Conservation (phyloP, 352 stramenopile genomes). For the Globisporangium canariense region DNA sequence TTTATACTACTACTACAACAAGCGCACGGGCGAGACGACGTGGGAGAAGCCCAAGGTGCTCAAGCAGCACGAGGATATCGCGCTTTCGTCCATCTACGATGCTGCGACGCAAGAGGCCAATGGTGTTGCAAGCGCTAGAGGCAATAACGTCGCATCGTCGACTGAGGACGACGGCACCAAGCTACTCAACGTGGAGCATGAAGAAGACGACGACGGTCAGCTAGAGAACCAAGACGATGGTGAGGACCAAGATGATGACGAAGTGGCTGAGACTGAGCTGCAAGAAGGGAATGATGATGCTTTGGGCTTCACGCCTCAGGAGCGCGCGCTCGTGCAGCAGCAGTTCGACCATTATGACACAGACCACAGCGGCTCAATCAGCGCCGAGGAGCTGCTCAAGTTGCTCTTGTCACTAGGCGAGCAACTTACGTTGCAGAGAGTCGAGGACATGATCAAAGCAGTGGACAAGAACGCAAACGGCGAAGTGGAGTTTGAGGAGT, state of each 20-base stretch:
- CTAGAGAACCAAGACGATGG: conserved; percentile 15
- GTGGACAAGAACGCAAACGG: conserved; percentile 58
- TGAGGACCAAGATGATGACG: conserved; percentile 17
- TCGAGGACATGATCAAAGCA: conserved; percentile 51
- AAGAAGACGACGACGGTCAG: conserved; percentile 10
- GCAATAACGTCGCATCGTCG: not conserved
- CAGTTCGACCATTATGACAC: conserved; percentile 64
- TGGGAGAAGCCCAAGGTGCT: conserved; percentile 72
- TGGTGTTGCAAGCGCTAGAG: not conserved
- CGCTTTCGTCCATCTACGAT: conserved; percentile 35
- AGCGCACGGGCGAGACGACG: conserved; percentile 58
- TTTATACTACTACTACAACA: conserved; percentile 73
- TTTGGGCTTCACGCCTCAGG: conserved; percentile 39
- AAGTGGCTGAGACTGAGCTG: conserved; percentile 12
- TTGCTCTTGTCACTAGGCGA: conserved; percentile 59
- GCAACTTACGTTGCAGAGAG: conserved; percentile 49
- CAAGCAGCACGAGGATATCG: conserved; percentile 41
- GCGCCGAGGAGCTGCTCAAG: conserved; percentile 49
- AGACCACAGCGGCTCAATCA: conserved; percentile 64
- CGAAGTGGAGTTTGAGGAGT: conserved; percentile 71
- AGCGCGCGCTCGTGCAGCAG: conserved; percentile 36
- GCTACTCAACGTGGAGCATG: conserved; percentile 16
- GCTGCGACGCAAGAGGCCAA: conserved; percentile 5
- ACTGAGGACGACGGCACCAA: conserved; percentile 20
- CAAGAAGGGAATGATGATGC: conserved; percentile 9